Evolutionary conservation across 371 early-diverging fungal species (phyloP).

Genomic region (Haplosporangium sp.): DNA sequence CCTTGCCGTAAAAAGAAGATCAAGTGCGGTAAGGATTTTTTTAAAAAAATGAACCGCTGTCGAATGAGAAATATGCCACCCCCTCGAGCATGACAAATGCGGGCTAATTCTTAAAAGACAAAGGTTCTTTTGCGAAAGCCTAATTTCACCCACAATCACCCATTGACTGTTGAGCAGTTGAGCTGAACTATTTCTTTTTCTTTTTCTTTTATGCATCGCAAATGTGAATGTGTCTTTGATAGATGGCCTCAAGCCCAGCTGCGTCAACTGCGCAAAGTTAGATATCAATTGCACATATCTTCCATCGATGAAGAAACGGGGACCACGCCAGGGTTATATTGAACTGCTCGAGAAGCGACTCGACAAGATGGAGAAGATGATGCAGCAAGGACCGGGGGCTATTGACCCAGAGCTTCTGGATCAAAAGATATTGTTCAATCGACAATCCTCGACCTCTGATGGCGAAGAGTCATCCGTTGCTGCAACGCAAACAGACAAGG

Average conservation of each 20-base stretch:
- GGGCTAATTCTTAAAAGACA: too few relatives aligned
- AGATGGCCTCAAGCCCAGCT: constrained; percentile 84
- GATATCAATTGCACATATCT: constrained; percentile 77
- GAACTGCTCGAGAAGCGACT: constrained; percentile 78
- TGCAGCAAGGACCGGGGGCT: constrained; percentile 52
- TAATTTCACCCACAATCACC: too few relatives aligned
- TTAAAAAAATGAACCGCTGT: neutral
- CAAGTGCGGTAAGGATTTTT: constrained; percentile 46
- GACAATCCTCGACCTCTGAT: neutral
- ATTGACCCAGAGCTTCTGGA: constrained; percentile 35
- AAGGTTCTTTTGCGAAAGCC: too few relatives aligned
- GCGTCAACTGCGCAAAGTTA: constrained; percentile 81
- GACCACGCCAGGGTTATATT: constrained; percentile 84
- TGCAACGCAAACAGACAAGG: neutral
- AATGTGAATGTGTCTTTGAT: neutral
- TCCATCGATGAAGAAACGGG: constrained; percentile 78
- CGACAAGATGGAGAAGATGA: constrained; percentile 71
- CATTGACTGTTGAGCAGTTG: too few relatives aligned
- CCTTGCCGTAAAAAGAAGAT: constrained; percentile 85
- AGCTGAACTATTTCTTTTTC: neutral
- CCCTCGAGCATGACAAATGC: too few relatives aligned
- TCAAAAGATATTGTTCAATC: too few relatives aligned
- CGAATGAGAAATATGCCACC: neutral
- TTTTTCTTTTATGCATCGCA: neutral
- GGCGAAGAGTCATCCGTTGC: neutral